Conservation (phyloP, 2,329 filamentous ascomycete species). For the Fusarium euwallaceae region DNA sequence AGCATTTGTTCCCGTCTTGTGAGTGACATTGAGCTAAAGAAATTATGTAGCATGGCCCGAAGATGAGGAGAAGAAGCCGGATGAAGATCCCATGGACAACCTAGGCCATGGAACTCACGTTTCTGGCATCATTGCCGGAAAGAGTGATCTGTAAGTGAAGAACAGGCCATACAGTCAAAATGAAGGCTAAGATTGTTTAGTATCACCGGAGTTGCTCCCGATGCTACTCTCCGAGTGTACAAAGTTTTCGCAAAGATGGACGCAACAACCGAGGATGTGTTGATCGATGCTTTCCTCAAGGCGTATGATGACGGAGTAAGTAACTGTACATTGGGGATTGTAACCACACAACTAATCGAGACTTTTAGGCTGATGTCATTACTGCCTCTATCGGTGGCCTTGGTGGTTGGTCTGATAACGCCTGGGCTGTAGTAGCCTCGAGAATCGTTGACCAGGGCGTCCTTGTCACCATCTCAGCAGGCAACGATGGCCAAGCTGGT, state of each 20-base stretch:
- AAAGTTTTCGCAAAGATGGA: constrained; percentile 39
- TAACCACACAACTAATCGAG: not conserved
- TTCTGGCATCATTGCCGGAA: constrained; percentile 49
- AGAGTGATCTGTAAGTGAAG: constrained; percentile 14
- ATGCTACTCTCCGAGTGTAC: constrained; percentile 46
- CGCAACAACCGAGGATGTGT: not conserved
- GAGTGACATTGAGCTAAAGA: not conserved
- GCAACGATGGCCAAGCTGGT: constrained; percentile 58
- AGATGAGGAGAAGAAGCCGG: constrained; percentile 24
- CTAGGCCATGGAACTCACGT: constrained; percentile 38
- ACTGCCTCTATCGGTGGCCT: constrained; percentile 48
- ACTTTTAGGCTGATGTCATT: constrained; percentile 49
- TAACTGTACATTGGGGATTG: not conserved
- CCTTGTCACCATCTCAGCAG: constrained; percentile 58
- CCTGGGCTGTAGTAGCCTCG: constrained; percentile 50
- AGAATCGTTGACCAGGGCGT: constrained; percentile 57
- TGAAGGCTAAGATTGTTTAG: not conserved
- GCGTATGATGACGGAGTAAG: constrained; percentile 52
- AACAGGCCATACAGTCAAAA: fast-evolving
- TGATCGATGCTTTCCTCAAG: constrained; percentile 52
- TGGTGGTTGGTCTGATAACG: constrained; percentile 46
- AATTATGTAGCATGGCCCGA: constrained; percentile 9
- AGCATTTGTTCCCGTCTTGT: not conserved
- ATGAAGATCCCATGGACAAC: constrained; percentile 49
- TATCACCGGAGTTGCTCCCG: constrained; percentile 46